phyloP scores from a whole-genome alignment of 176 grass and related monocot genomes.

The Oryza glumipatula region DNA sequence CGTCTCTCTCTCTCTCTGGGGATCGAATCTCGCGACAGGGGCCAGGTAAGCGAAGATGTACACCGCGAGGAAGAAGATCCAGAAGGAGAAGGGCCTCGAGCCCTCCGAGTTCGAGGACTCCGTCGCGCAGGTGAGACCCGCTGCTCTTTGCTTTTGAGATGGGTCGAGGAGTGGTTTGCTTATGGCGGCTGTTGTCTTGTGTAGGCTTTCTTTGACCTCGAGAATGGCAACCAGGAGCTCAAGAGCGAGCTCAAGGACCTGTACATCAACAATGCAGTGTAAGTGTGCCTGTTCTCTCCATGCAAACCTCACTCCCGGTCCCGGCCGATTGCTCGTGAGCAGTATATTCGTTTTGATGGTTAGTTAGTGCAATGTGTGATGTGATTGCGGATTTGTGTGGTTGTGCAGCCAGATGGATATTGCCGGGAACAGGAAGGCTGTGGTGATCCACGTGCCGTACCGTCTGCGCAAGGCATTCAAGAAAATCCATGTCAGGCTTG shows the following conservation, averaged over 20 bases:
- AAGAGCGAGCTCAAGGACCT: constrained; percentile 97
- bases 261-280: constrained; percentile 84
- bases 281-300: background rate
- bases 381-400: background rate
- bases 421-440: constrained; percentile 80
- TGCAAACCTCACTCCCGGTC: background rate
- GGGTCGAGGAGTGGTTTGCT: background rate
- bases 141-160: background rate
- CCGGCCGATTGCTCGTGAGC: background rate
- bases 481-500: constrained; percentile 90
- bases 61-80: constrained; percentile 96
- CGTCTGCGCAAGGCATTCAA: constrained; percentile 82
- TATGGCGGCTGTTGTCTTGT: background rate
- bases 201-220: constrained; percentile 95
- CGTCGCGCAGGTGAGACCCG: constrained; percentile 70
- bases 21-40: constrained; percentile 30
- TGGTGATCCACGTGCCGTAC: constrained; percentile 86
- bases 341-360: background rate
- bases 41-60: constrained; percentile 69
- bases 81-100: constrained; percentile 95
- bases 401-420: constrained; percentile 74
- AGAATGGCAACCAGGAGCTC: constrained; percentile 84
- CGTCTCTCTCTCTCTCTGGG: background rate
- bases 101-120: constrained; percentile 90
- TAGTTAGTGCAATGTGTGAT: background rate